Conservation (phyloP, 371 early-diverging fungal species). For the Apophysomyces elegans region DNA sequence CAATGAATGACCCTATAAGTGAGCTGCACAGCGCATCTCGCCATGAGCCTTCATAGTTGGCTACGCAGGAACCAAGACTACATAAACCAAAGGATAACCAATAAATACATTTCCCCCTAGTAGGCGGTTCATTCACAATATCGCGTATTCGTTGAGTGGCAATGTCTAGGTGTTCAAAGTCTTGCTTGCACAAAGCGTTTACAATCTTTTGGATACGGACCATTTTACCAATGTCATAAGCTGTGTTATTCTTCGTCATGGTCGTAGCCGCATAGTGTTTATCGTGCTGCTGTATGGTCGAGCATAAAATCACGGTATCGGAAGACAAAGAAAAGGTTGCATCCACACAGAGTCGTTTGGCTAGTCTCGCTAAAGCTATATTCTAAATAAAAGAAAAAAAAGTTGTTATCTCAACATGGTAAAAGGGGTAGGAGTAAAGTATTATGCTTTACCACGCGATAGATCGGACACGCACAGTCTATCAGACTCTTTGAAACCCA, state of each 20-base stretch:
- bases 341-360: no score
- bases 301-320: no score
- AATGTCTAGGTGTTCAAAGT: slow-evolving; percentile 53
- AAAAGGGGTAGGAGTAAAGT: no score
- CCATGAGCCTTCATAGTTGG: slow-evolving; percentile 66
- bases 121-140: slow-evolving; percentile 49
- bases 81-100: slow-evolving; percentile 56
- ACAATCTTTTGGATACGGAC: slow-evolving; percentile 54
- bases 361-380: no score
- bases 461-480: no score
- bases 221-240: slow-evolving; percentile 62
- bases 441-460: no score
- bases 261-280: neutral
- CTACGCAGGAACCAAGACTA: slow-evolving; percentile 59
- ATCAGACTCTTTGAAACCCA: no score
- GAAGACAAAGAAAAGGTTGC: no score
- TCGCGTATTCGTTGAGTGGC: slow-evolving; percentile 30
- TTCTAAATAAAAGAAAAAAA: no score
- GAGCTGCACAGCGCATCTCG: slow-evolving; percentile 53
- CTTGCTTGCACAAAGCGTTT: slow-evolving; percentile 42
- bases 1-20: slow-evolving; percentile 58
- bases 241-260: neutral
- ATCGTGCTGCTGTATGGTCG: no score
- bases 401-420: no score
- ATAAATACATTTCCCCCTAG: slow-evolving; percentile 51